Conservation (phyloP, 2,329 filamentous ascomycete genomes). For the Xylariomycetidae sp. region DNA sequence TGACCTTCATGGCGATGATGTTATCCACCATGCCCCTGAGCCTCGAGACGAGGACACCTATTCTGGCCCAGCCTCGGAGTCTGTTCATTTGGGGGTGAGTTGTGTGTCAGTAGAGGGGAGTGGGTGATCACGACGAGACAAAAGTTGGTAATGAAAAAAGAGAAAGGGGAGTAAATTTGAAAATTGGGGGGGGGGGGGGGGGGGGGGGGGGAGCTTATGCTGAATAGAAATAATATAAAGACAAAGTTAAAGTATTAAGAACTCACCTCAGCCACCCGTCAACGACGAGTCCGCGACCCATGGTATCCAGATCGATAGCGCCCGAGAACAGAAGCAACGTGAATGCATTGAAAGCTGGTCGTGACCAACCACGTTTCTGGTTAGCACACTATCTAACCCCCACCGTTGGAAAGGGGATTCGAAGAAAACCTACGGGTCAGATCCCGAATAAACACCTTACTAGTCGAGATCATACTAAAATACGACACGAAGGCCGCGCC, state of each 20-base stretch:
- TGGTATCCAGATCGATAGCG: conserved; percentile 76
- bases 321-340: conserved; percentile 85
- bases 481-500: conserved; percentile 79
- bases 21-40: conserved; percentile 83
- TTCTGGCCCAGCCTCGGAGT: conserved; percentile 86
- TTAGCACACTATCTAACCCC: no score
- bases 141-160: no score
- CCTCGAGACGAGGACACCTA: conserved; percentile 82
- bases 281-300: conserved; percentile 80
- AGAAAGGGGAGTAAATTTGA: not conserved
- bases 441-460: conserved; percentile 87
- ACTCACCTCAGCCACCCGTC: conserved; percentile 74
- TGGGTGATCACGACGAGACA: no score
- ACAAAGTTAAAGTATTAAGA: not conserved
- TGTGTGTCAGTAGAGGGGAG: no score
- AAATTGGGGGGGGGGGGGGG: not conserved
- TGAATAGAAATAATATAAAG: not conserved
- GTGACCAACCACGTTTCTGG: no score
- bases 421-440: conserved; percentile 65
- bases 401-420: not conserved
- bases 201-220: no score
- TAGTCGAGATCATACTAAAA: conserved; percentile 87
- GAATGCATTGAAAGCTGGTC: conserved; percentile 77
- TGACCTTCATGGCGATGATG: conserved; percentile 74
- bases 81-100: no score